These are phyloP conservation scores for Globisporangium recalcitrans DNA, from an alignment of 352 stramenopile species.

Conservation along the genomic window DNA sequence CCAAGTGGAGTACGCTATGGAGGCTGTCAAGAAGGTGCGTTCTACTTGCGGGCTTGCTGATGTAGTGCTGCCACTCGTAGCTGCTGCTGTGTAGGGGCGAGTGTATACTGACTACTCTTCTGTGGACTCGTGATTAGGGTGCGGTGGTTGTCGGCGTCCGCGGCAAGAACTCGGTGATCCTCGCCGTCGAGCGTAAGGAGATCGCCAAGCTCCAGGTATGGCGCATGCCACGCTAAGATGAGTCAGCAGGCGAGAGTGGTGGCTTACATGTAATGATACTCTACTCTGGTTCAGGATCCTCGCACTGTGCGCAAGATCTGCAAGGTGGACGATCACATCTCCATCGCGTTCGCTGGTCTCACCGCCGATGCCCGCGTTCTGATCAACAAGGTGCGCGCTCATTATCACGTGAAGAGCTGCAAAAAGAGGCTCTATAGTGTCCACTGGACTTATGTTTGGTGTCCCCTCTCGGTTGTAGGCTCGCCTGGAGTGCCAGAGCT, in stretches of 20 bases:
- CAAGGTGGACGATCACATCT: slow-evolving; percentile 97
- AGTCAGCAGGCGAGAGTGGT: not conserved
- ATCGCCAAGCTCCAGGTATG: slow-evolving; percentile 86
- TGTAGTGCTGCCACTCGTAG: no score
- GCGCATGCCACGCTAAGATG: not conserved
- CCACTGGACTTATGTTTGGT: not conserved
- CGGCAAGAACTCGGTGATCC: slow-evolving; percentile 94
- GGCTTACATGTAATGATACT: not conserved
- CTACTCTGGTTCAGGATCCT: slow-evolving; percentile 62
- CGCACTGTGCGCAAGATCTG: slow-evolving; percentile 99
- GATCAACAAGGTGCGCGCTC: slow-evolving; percentile 89
- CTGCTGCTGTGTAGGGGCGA: not conserved
- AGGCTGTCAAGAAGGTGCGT: slow-evolving; percentile 94
- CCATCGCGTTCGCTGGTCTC: slow-evolving; percentile 97
- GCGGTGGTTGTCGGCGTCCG: slow-evolving; percentile 96
- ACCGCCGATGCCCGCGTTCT: slow-evolving; percentile 97
- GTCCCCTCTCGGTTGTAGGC: slow-evolving; percentile 28
- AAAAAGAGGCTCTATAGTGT: no score
- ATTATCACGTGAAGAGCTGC: not conserved
- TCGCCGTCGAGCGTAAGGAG: slow-evolving; percentile 90
- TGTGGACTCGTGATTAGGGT: slow-evolving; percentile 44
- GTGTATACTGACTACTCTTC: not conserved
- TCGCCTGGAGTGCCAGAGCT: slow-evolving; percentile 97
- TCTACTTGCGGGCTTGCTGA: not conserved
- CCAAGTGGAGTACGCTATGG: slow-evolving; percentile 99